A percentile compares a stretch with the other conserved stretches of the same genome.
Evolutionary conservation across 1,284 basidiomycete species (phyloP).

Genomic region (Moesziomyces sp.): DNA sequence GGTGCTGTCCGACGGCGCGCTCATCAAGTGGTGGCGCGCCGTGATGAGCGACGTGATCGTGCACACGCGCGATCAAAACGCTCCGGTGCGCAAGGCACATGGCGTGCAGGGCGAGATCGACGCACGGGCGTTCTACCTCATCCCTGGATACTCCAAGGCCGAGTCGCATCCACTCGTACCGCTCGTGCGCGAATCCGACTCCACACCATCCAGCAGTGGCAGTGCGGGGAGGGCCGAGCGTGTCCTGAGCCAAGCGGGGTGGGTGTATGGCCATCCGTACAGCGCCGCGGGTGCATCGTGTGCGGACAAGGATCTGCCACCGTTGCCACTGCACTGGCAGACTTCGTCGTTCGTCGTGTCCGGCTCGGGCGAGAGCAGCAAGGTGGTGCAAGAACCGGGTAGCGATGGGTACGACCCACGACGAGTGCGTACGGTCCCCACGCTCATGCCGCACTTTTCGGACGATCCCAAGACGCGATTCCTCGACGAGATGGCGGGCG

Average conservation of each 20-base stretch:
- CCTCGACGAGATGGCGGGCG: constrained; percentile 59
- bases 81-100: constrained; percentile 9
- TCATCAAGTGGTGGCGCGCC: constrained; percentile 91
- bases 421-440: constrained; percentile 46
- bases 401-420: constrained; percentile 23
- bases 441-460: constrained; percentile 64
- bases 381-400: constrained; percentile 15
- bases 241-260: constrained; percentile 19
- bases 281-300: constrained; percentile 27
- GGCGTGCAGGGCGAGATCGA: constrained; percentile 12
- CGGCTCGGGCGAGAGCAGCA: background rate
- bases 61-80: constrained; percentile 6
- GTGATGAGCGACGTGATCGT: constrained; percentile 53
- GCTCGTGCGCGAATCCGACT: constrained; percentile 14
- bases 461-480: constrained; percentile 67
- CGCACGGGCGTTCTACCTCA: constrained; percentile 56
- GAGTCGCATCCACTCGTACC: constrained; percentile 62
- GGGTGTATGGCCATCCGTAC: constrained; percentile 66
- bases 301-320: constrained; percentile 18
- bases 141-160: constrained; percentile 57
- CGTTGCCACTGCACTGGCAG: constrained; percentile 55
- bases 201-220: background rate
- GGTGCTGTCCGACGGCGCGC: constrained; percentile 79
- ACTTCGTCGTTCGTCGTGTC: constrained; percentile 18
- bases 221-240: background rate